Evolutionary conservation across 345 rosid species (phyloP), one percentile per base, ranked within the genome.

Genomic region (Populus pruinosa): DNA sequence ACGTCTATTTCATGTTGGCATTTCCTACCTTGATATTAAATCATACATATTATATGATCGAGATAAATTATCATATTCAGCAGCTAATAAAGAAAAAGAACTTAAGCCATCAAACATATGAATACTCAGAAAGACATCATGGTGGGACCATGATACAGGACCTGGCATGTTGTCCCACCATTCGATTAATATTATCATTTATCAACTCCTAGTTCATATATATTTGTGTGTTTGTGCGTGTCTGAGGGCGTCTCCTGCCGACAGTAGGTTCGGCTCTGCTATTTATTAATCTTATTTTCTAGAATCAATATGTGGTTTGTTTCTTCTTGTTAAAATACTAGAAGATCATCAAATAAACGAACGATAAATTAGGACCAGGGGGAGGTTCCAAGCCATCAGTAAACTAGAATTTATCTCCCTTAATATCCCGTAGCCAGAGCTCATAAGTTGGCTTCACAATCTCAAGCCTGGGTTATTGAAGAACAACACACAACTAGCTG

Each of bases 161-260:
- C 47, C 64, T 65, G 78, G 47, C 69, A 74, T 64, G 18, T n/a
- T 62, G 77, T 20, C 66, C 72, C 35, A 55, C 56, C 79, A 41
- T 35, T 39, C 65, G 67, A 67, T 67, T 25, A 50, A n/a, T 29
- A 50, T 3, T 9, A 65, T 27, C 44, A 31, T 7, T 47, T 18
- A 23, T 29, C 43, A 44, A 71, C 75, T 41, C 23, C 67, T 71
- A 5, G 2, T 20, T 16, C 56, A 63, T 64, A 36, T 14, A 38
- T 16, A 75, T 27, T 23, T 13, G 17, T 63, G 13, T 2, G 25
- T 74, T 1, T 38, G 16, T 25, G 14, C 27, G 1, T 6, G 38
- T 65, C 50, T 31, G 49, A 47, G 62, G 16, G 27, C 44, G 18
- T 63, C 36, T 44, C 69, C 36, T 3, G 31, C 77, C 69, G 67